Conservation (phyloP, 768 basidiomycete species). For the Nevesoporus exiguus region DNA sequence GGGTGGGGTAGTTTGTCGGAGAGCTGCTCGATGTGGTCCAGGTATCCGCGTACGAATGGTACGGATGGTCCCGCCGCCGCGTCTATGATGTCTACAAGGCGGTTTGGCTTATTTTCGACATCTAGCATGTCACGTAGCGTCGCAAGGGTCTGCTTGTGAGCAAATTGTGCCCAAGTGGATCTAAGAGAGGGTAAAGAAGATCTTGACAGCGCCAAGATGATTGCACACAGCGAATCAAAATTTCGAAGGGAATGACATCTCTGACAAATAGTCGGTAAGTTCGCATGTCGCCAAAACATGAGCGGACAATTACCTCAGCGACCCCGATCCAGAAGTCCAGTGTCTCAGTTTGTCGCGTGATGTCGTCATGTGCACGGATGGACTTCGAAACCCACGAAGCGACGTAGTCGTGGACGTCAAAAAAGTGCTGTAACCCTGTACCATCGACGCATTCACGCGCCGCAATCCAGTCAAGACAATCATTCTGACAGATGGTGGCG, state of each 20-base stretch:
- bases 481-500: slow-evolving; percentile 61
- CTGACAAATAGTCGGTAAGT: slow-evolving; percentile 33
- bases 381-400: slow-evolving; percentile 65
- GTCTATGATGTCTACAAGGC: slow-evolving; percentile 45
- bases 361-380: slow-evolving; percentile 48
- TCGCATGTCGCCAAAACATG: background rate
- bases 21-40: slow-evolving; percentile 57
- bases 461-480: slow-evolving; percentile 67
- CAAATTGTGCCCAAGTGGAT: slow-evolving; percentile 65
- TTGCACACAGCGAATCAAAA: slow-evolving; percentile 64
- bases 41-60: slow-evolving; percentile 64
- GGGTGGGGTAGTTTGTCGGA: slow-evolving; percentile 28
- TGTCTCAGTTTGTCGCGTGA: slow-evolving; percentile 53
- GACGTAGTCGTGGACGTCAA: slow-evolving; percentile 58
- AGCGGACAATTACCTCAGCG: slow-evolving; percentile 54
- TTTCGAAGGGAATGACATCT: slow-evolving; percentile 64
- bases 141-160: slow-evolving; percentile 48
- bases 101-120: slow-evolving; percentile 36
- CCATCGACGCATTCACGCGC: slow-evolving; percentile 35
- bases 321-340: slow-evolving; percentile 77
- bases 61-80: slow-evolving; percentile 55
- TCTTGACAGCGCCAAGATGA: slow-evolving; percentile 61
- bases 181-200: slow-evolving; percentile 53
- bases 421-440: slow-evolving; percentile 51
- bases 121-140: slow-evolving; percentile 54